A percentile compares a stretch with the other conserved stretches of the same genome.
Conservation (phyloP, 768 basidiomycete genomes). For the Polyporus arcularius region DNA sequence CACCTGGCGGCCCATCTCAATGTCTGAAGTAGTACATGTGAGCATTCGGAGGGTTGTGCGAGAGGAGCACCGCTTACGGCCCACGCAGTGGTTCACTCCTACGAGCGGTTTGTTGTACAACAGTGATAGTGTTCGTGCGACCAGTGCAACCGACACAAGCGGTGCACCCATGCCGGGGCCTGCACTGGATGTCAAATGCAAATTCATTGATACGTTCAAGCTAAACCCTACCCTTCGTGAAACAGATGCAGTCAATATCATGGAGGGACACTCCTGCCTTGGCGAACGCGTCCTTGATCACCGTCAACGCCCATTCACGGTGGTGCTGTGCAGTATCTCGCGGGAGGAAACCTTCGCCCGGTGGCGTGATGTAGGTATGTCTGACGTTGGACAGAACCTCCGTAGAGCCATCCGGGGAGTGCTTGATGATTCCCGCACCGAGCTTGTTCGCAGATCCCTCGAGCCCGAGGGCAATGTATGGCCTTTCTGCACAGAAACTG, state of each 20-base stretch:
- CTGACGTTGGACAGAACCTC: slow-evolving; percentile 88
- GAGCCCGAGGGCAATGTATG: slow-evolving; percentile 88
- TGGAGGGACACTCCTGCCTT: slow-evolving; percentile 70
- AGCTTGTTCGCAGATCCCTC: slow-evolving; percentile 99
- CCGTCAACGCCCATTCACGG: slow-evolving; percentile 84
- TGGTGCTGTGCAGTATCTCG: slow-evolving; percentile 96
- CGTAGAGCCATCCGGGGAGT: slow-evolving; percentile 70
- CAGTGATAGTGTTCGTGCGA: slow-evolving; percentile 88
- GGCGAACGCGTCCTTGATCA: slow-evolving; percentile 75
- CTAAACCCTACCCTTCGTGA: slow-evolving; percentile 77
- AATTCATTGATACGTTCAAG: not conserved
- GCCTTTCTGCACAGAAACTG: slow-evolving; percentile 46
- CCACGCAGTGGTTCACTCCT: slow-evolving; percentile 98
- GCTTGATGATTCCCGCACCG: slow-evolving; percentile 90
- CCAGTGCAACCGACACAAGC: slow-evolving; percentile 89
- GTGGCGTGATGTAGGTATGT: slow-evolving; percentile 98
- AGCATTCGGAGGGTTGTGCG: too few relatives aligned
- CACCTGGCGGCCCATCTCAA: slow-evolving; percentile 97
- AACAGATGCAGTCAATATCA: slow-evolving; percentile 93
- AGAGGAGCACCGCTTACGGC: slow-evolving; percentile 63
- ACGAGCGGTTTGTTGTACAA: slow-evolving; percentile 90
- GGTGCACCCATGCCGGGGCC: slow-evolving; percentile 99
- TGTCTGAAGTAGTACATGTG: slow-evolving; percentile 56
- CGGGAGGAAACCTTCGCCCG: slow-evolving; percentile 96
- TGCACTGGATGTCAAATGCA: slow-evolving; percentile 31